phyloP scores from a whole-genome alignment of 2,329 filamentous ascomycete genomes.

The Chalaropsis thielavioides region DNA sequence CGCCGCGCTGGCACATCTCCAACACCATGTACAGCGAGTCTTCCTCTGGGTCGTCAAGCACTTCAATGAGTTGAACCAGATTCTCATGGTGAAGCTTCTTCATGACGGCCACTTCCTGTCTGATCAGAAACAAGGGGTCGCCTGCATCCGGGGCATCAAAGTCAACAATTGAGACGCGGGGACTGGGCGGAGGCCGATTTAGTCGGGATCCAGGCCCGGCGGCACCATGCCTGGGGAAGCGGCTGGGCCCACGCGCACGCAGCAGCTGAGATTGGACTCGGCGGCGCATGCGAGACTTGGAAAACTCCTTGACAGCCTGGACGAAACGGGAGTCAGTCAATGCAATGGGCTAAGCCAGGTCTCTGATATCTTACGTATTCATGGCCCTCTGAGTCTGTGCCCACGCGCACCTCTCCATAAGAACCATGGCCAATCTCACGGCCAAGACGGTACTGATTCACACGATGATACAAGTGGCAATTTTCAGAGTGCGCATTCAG shows the following conservation, averaged over 20 bases:
- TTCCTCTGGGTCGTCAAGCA: constrained; percentile 86
- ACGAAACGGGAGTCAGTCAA: constrained; percentile 9
- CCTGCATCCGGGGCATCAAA: constrained; percentile 36
- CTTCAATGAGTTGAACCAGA: constrained; percentile 83
- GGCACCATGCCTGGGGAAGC: constrained; percentile 21
- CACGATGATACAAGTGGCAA: constrained; percentile 71
- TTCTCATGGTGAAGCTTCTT: constrained; percentile 95
- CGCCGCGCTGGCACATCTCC: constrained; percentile 97
- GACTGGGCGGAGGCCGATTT: constrained; percentile 6
- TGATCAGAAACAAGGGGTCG: constrained; percentile 70
- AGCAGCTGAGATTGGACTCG: constrained; percentile 82
- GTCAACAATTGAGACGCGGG: constrained; percentile 12
- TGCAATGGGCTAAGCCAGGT: neutral
- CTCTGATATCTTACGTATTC: constrained; percentile 62
- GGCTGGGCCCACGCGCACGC: constrained; percentile 36
- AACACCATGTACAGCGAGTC: constrained; percentile 97
- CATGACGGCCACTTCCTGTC: constrained; percentile 96
- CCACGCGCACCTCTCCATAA: constrained; percentile 84
- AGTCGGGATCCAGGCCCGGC: constrained; percentile 21
- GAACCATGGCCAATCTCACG: constrained; percentile 95
- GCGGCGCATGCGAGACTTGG: constrained; percentile 77
- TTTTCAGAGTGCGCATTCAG: constrained; percentile 81
- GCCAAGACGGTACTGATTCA: constrained; percentile 90
- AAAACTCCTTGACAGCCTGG: constrained; percentile 94
- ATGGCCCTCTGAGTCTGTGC: constrained; percentile 73